Conservation (phyloP, 495 filamentous ascomycete genomes). For the Penicillium pulvis region DNA sequence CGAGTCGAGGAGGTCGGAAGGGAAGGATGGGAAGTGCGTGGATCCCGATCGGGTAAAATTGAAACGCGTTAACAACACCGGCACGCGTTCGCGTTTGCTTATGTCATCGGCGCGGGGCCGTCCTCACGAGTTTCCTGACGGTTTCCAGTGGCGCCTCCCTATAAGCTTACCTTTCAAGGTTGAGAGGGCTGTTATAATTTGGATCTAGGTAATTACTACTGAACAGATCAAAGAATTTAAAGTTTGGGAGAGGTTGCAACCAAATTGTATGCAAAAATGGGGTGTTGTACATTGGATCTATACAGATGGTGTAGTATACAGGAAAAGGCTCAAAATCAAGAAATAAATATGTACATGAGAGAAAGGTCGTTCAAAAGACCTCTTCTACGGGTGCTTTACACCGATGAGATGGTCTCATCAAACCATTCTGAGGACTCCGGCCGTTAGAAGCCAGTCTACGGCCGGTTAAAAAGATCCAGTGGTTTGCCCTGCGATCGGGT, state of each 20-base stretch:
- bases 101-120: conserved; percentile 6
- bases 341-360: conserved; percentile 3
- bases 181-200: no score
- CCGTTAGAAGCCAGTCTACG: neutral
- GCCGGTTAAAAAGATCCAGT: neutral
- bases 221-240: no score
- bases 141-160: no score
- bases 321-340: neutral
- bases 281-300: conserved; percentile 5
- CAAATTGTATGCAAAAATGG: neutral
- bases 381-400: neutral
- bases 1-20: conserved; percentile 19
- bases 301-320: conserved; percentile 5
- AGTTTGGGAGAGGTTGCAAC: neutral
- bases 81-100: conserved; percentile 26
- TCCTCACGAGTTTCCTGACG: neutral
- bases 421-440: neutral
- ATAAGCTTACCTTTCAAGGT: no score
- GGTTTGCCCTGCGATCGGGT: neutral
- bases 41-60: conserved; percentile 44
- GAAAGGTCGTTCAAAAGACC: neutral
- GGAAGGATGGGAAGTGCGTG: conserved; percentile 10
- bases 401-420: neutral
- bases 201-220: no score
- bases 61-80: conserved; percentile 31